phyloP scores from a whole-genome alignment of 2,329 filamentous ascomycete genomes.

The Aspergillus ochraceus region DNA sequence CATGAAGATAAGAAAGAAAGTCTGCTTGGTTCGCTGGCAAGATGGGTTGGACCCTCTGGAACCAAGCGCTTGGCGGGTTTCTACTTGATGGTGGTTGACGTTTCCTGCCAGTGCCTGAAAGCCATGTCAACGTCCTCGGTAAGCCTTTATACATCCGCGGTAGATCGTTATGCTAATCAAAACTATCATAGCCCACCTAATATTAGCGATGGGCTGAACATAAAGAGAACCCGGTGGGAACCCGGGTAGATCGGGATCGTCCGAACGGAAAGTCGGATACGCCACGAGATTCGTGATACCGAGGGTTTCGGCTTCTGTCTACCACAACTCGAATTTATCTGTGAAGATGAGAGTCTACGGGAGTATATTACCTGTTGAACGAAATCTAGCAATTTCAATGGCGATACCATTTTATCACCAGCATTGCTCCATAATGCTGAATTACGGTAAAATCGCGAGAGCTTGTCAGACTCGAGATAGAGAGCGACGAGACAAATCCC shows the following conservation, averaged over 20 bases:
- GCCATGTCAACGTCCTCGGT: neutral
- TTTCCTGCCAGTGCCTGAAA: neutral
- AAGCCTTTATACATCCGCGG: neutral
- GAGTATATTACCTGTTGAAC: neutral
- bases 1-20: neutral
- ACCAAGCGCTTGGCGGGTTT: neutral
- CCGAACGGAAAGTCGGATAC: constrained; percentile 2
- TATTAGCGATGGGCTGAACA: neutral
- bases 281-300: constrained; percentile 1
- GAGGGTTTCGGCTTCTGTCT: neutral
- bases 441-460: neutral
- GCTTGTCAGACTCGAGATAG: neutral
- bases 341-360: neutral
- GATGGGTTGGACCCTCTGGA: neutral
- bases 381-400: neutral
- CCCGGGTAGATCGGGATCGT: constrained; percentile 9
- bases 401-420: neutral
- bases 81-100: neutral
- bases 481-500: neutral
- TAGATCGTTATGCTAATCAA: neutral
- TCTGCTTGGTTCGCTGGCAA: neutral
- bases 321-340: neutral
- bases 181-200: neutral
- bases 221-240: neutral
- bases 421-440: neutral